Base-by-base conservation (phyloP, 208 protist genomes). In the Porcisia hertigi region DNA sequence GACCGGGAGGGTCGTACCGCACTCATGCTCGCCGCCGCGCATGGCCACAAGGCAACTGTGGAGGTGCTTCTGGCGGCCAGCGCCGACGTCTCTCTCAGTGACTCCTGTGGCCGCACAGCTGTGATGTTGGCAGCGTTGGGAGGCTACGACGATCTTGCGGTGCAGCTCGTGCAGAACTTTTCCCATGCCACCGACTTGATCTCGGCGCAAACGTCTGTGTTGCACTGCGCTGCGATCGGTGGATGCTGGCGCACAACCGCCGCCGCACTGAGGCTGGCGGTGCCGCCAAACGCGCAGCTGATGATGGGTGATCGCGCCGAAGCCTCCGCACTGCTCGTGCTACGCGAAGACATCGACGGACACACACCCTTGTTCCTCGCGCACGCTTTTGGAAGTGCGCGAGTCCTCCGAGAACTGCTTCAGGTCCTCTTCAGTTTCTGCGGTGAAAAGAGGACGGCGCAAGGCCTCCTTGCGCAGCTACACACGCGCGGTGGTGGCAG, bases 221-320 rank as follows among this genome's bases (percentile, higher is more conserved):
- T 96, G 81, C 92, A 96, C 80, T 91, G 86, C 70, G 87, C 87
- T 36, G 92, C 92, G 64, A 55, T 89, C 18, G 92, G 92, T 25
- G 81, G 86, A 4, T 88, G 84, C 75, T 83, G 73, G 66, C 83
- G 82, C 47, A 84, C 88, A 23, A 78, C 81, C 12, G 82, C 82
- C 34, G 75, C 63, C 0, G 83, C 88, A 43, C 62, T 92, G 34
- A 83, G 84, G 69, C 55, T 75, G 73, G 52, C 83, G 39, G 71
- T 52, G 39, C 71, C 71, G 20, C 73, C 57, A 49, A 39, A 58
- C 64, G 75, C 53, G 55, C 77, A 59, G 64, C 75, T 71, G 69
- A 82, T 71, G 69, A 82, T 62, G 62, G 79, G 52, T 39, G 80
- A 52, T 66, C 74, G 57, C 30, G 73, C 65, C 5, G 64, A 79